Evolutionary conservation across 2,329 filamentous ascomycete genomes (phyloP).

Genomic region (Paecilomyces variotii): DNA sequence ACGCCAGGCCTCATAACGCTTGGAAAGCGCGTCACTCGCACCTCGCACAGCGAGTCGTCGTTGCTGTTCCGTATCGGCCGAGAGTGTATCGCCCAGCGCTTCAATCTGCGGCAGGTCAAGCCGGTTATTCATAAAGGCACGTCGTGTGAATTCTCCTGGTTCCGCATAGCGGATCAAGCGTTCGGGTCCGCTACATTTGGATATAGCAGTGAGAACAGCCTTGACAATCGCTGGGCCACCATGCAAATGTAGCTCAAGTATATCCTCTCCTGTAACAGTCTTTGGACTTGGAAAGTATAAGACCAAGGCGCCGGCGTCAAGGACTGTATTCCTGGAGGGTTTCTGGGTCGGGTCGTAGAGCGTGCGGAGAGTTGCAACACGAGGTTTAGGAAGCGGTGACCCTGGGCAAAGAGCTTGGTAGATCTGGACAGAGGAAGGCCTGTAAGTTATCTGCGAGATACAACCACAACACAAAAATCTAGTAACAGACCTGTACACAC

Average conservation of each 20-base stretch:
- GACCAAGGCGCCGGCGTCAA: constrained; percentile 72
- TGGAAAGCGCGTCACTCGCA: constrained; percentile 59
- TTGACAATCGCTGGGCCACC: constrained; percentile 83
- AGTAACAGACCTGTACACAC: constrained; percentile 53
- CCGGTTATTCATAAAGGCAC: constrained; percentile 80
- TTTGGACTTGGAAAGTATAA: constrained; percentile 74
- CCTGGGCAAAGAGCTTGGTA: constrained; percentile 56
- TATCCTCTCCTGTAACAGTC: constrained; percentile 85
- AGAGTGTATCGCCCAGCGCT: constrained; percentile 52
- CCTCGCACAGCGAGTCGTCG: constrained; percentile 77
- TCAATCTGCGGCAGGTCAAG: constrained; percentile 79
- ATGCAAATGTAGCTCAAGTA: constrained; percentile 91
- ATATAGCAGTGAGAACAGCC: constrained; percentile 72
- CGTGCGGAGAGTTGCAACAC: constrained; percentile 63
- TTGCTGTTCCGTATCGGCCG: constrained; percentile 81
- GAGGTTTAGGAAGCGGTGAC: constrained; percentile 47
- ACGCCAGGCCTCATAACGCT: constrained; percentile 78
- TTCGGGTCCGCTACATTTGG: constrained; percentile 27
- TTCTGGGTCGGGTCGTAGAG: constrained; percentile 53
- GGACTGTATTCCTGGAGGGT: constrained; percentile 35
- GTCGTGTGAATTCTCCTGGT: constrained; percentile 87
- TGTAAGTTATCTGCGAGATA: background rate
- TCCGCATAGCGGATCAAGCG: constrained; percentile 72
- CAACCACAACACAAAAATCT: background rate
- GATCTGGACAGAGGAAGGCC: constrained; percentile 43